Evolutionary conservation across 192 early-diverging fungal genomes (phyloP).

Genomic region (Cetraspora pellucida): DNA sequence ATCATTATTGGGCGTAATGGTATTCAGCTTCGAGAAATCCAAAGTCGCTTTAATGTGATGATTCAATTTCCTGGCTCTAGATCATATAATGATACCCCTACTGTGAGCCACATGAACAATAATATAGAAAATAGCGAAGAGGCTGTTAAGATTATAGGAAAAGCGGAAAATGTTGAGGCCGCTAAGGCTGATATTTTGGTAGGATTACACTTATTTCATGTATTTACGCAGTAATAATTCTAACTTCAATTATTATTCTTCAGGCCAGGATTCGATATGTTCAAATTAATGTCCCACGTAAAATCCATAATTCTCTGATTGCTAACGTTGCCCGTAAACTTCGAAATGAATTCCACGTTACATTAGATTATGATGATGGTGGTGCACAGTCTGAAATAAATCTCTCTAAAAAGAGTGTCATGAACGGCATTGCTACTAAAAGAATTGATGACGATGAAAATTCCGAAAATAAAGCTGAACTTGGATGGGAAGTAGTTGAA

Average conservation of each 20-base stretch:
- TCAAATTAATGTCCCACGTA: constrained; percentile 56
- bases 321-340: constrained; percentile 55
- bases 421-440: constrained; percentile 30
- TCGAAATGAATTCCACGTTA: constrained; percentile 64
- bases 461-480: constrained; percentile 21
- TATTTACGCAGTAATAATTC: constrained; percentile 33
- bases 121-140: constrained; percentile 36
- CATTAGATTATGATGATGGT: constrained; percentile 53
- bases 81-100: neutral
- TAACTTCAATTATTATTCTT: constrained; percentile 51
- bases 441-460: constrained; percentile 52
- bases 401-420: constrained; percentile 12
- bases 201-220: constrained; percentile 25
- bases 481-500: constrained; percentile 42
- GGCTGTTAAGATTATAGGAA: constrained; percentile 58
- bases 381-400: constrained; percentile 28
- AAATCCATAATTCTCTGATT: constrained; percentile 56
- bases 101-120: neutral
- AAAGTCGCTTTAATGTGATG: constrained; percentile 65
- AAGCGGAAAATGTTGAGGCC: constrained; percentile 57
- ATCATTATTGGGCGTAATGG: constrained; percentile 83
- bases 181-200: constrained; percentile 45
- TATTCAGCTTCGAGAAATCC: constrained; percentile 67
- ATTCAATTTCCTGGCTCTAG: constrained; percentile 61
- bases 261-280: constrained; percentile 44